phyloP scores from a whole-genome alignment of 2,329 filamentous ascomycete species.

The Aspergillus fructus region DNA sequence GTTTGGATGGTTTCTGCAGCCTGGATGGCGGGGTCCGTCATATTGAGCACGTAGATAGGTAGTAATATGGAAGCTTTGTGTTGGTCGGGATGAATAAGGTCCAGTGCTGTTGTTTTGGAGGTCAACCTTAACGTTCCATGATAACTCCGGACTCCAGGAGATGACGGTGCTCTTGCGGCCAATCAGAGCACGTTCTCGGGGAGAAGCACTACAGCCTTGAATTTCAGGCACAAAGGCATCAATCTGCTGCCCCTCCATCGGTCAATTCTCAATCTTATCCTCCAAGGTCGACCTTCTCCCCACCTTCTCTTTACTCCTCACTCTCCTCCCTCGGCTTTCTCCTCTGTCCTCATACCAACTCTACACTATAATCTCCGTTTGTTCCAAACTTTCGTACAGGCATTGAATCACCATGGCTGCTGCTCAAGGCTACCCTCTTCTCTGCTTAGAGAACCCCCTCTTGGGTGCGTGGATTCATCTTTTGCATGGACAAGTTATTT shows the following conservation, averaged over 20 bases:
- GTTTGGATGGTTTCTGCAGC: constrained; percentile 79
- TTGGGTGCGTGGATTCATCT: constrained; percentile 60
- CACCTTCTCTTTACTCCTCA: constrained; percentile 3
- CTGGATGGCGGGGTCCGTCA: constrained; percentile 63
- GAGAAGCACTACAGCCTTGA: no score
- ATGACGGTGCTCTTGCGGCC: constrained; percentile 1
- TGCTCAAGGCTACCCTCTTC: constrained; percentile 77
- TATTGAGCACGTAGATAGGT: constrained; percentile 27
- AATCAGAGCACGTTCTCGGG: background rate
- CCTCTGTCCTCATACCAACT: constrained; percentile 1
- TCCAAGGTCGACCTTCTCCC: background rate
- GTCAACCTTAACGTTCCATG: background rate
- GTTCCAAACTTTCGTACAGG: background rate
- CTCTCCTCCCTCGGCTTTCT: background rate
- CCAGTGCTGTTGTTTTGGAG: no score
- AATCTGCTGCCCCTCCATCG: constrained; percentile 25
- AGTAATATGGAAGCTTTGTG: background rate
- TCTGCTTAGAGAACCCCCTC: constrained; percentile 96
- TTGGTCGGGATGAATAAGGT: background rate
- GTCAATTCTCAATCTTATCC: background rate
- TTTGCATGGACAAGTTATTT: background rate
- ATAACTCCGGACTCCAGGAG: background rate
- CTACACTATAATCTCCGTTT: constrained; percentile 5
- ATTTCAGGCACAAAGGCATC: constrained; percentile 13
- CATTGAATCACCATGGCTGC: constrained; percentile 62